These are phyloP conservation scores for Graphilbum sp. DNA, from an alignment of 2,329 filamentous ascomycete genomes.

Conservation along the genomic window DNA sequence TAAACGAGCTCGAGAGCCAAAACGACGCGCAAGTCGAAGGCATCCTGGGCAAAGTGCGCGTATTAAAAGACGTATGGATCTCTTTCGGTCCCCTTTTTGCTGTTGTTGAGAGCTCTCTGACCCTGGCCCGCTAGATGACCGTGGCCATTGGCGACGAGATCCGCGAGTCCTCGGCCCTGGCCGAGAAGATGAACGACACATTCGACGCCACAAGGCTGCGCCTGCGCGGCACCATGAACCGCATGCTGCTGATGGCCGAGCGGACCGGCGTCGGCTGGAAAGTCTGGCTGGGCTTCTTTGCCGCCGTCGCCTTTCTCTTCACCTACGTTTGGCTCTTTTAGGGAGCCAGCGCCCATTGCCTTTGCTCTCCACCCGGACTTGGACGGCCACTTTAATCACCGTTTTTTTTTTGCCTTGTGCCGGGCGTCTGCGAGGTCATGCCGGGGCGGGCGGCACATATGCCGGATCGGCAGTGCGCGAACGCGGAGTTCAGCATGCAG, in stretches of 20 bases:
- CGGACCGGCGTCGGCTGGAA: conserved; percentile 90
- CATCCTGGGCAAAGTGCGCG: conserved; percentile 78
- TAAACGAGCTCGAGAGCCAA: conserved; percentile 89
- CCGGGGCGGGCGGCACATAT: no score
- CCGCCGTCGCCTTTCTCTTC: conserved; percentile 67
- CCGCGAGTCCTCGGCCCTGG: conserved; percentile 69
- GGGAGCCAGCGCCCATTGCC: no score
- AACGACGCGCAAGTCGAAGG: conserved; percentile 82
- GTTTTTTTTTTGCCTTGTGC: no score
- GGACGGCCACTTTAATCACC: no score
- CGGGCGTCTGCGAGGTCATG: no score
- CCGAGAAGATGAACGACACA: conserved; percentile 88
- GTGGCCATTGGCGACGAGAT: conserved; percentile 92
- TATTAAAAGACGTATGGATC: conserved; percentile 59
- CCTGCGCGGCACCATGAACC: conserved; percentile 83
- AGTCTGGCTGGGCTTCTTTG: conserved; percentile 83
- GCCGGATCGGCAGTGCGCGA: no score
- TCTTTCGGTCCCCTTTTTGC: neutral
- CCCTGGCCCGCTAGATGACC: conserved; percentile 47
- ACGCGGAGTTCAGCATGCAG: no score
- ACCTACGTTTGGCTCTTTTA: conserved; percentile 87
- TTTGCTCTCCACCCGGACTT: no score
- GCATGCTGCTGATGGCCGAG: conserved; percentile 93
- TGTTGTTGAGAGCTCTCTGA: neutral
- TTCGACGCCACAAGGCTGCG: conserved; percentile 75